Evolutionary conservation across 768 basidiomycete species (phyloP), one percentile per base, ranked within the genome.

Genomic region (Auriscalpium orientale): DNA sequence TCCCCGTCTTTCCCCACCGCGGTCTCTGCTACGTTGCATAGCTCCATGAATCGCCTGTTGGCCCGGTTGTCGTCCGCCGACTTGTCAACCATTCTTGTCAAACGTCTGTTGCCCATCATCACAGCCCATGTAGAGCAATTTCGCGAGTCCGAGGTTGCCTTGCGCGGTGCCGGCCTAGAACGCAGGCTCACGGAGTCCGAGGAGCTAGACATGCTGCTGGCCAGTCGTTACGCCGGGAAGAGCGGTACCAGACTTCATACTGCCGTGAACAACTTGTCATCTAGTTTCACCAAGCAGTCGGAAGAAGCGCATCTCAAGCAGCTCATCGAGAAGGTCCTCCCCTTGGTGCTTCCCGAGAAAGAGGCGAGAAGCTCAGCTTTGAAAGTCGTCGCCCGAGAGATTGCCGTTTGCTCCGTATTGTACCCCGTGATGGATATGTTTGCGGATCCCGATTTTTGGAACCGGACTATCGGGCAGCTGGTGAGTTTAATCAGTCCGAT

Each of bases 361-460:
- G 95, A 95, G 62, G 74, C 77, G 5, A 74, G 71, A 49, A 95
- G 91, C 65, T 77, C 76, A 59, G 84, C 82, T 5, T 76, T 97
- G 48, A 80, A 72, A 57, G 80, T 89, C 38, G 83, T 90, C 15
- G 82, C 84, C 3, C 74, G 92, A 47, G 97, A 99, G 71, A 80
- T 98, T 61, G 74, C 87, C 1, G 80, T 89, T 4, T 95, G 91
- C 66, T 76, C 86, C 2, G 83, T 95, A 3, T 65, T 98, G 43
- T 84, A 89, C 65, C 94, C 95, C 12, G 70, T 95, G 53, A 84
- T 95, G 77, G 91, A 98, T 49, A 91, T 95, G 86, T 67, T 98
- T 37, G 79, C 89, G 33, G 97, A 99, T 68, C 91, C 94, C 5
- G 97, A 99, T 69, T 97, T 97, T 61, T 98, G 94, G 94, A 99